These are phyloP conservation scores for Nicotiana sylvestris DNA, from an alignment of 257 asterid species.

Conservation along the genomic window DNA sequence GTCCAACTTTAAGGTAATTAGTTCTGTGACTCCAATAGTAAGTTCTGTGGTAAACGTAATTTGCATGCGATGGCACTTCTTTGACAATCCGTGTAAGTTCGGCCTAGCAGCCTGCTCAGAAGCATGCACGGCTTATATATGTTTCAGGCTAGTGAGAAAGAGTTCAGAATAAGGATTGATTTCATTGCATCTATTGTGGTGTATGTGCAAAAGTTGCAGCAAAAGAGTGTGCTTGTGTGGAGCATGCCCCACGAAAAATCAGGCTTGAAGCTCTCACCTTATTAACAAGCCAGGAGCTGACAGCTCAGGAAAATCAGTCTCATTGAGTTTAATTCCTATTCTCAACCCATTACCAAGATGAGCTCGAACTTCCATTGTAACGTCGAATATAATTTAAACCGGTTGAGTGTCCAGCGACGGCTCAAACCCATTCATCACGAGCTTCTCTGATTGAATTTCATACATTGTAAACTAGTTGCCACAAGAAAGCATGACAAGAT, in stretches of 20 bases:
- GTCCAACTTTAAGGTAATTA: not conserved
- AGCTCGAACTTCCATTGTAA: not conserved
- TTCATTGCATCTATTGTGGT: not conserved
- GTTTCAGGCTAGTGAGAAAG: not conserved
- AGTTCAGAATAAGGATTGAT: not conserved
- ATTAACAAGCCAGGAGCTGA: not conserved
- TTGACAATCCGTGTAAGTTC: not conserved
- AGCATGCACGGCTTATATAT: not conserved
- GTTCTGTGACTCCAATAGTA: not conserved
- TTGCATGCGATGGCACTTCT: conserved; percentile 1
- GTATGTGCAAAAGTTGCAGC: not conserved
- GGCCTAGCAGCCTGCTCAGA: not conserved
- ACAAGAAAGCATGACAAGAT: not conserved
- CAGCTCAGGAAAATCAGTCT: not conserved
- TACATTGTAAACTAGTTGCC: not conserved
- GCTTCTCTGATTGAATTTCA: not conserved
- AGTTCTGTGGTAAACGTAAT: not conserved
- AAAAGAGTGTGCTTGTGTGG: not conserved
- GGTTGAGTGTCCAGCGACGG: not conserved
- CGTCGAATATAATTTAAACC: not conserved
- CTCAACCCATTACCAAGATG: not conserved
- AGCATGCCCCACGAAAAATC: not conserved
- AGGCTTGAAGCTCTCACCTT: not conserved
- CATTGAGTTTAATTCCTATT: not conserved
- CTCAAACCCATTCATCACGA: not conserved